Conservation (phyloP, 768 basidiomycete species). For the Mycena metata region DNA sequence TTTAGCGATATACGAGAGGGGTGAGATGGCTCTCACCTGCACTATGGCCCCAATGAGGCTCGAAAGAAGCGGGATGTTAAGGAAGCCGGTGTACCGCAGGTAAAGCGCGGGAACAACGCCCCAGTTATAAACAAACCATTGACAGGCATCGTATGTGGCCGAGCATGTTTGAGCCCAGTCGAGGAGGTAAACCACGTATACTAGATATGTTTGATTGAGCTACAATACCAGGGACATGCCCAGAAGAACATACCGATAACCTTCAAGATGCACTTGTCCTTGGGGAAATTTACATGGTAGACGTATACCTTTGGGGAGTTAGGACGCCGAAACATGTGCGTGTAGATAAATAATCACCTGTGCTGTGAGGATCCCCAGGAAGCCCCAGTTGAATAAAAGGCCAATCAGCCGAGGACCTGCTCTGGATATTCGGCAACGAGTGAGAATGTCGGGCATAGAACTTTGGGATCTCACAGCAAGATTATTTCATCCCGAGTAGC, state of each 20-base stretch:
- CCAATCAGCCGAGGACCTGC: conserved; percentile 7
- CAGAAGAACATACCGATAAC: conserved; percentile 20
- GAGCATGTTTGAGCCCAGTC: conserved; percentile 41
- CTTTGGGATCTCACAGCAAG: too few relatives aligned
- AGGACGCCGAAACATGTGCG: too few relatives aligned
- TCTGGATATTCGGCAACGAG: background rate
- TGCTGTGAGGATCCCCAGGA: conserved; percentile 36
- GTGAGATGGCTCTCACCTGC: too few relatives aligned
- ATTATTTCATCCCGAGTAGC: too few relatives aligned
- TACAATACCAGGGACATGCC: too few relatives aligned
- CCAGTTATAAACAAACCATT: conserved; percentile 40
- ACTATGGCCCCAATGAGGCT: conserved; percentile 36
- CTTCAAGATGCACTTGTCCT: conserved; percentile 30
- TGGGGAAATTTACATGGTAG: conserved; percentile 35
- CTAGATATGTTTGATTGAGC: too few relatives aligned
- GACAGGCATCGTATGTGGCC: conserved; percentile 38
- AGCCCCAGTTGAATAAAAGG: conserved; percentile 31
- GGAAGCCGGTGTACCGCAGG: conserved; percentile 21
- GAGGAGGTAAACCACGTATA: conserved; percentile 34
- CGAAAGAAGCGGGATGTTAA: conserved; percentile 36
- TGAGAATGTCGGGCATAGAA: too few relatives aligned
- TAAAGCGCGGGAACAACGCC: conserved; percentile 25
- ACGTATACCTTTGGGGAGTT: conserved; percentile 10
- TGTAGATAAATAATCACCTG: conserved; percentile 21
- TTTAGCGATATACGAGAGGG: too few relatives aligned